A percentile compares a stretch with the other conserved stretches of the same genome.
Conservation (phyloP, 1,284 basidiomycete genomes). For the Cryptococcus maquisensis region DNA sequence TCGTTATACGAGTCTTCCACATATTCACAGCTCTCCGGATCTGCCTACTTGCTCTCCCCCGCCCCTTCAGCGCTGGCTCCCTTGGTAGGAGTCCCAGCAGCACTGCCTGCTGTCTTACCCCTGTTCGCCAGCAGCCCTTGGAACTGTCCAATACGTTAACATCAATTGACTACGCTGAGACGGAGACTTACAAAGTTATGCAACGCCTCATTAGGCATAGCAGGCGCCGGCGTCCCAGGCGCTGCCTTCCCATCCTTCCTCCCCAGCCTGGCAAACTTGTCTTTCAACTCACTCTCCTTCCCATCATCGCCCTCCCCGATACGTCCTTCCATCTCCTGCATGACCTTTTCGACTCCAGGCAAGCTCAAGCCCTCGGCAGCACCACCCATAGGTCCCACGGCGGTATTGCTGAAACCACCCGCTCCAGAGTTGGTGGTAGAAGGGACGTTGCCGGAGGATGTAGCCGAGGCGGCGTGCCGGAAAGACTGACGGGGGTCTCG, state of each 20-base stretch:
- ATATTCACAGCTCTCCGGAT: too few relatives aligned
- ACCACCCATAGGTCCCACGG: slow-evolving; percentile 83
- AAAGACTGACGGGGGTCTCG: slow-evolving; percentile 83
- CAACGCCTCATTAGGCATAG: slow-evolving; percentile 44
- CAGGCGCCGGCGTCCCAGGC: slow-evolving; percentile 3
- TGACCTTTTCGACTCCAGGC: slow-evolving; percentile 76
- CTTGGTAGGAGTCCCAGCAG: neutral
- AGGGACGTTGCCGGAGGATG: neutral
- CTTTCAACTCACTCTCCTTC: slow-evolving; percentile 31
- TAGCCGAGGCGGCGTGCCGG: slow-evolving; percentile 57
- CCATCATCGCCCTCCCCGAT: slow-evolving; percentile 27
- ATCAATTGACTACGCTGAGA: slow-evolving; percentile 3
- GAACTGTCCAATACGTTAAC: slow-evolving; percentile 44
- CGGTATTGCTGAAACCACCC: slow-evolving; percentile 47
- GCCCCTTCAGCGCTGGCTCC: too few relatives aligned
- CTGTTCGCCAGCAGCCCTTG: slow-evolving; percentile 20
- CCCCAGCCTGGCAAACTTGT: slow-evolving; percentile 37
- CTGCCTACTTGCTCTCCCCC: too few relatives aligned
- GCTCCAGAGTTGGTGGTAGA: neutral
- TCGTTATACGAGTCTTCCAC: too few relatives aligned
- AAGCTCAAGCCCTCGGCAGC: slow-evolving; percentile 65
- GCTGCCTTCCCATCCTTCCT: slow-evolving; percentile 11
- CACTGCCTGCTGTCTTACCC: slow-evolving; percentile 4
- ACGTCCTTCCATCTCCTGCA: slow-evolving; percentile 76
- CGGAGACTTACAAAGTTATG: slow-evolving; percentile 45